These are phyloP conservation scores for Salvia miltiorrhiza DNA, from an alignment of 257 asterid genomes.

Conservation along the genomic window DNA sequence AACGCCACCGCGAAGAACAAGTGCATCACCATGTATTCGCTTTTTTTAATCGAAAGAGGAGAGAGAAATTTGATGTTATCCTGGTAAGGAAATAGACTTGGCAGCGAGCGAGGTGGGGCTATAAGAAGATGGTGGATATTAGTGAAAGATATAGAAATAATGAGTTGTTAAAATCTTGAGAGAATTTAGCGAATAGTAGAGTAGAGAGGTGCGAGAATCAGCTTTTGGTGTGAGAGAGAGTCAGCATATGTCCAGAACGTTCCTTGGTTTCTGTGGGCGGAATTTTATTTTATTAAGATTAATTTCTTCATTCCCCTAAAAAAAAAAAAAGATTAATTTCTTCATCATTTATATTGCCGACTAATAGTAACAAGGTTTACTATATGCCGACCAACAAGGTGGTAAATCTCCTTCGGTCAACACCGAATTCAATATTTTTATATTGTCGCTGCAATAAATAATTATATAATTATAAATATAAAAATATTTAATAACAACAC, in stretches of 20 bases:
- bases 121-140: background rate
- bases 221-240: background rate
- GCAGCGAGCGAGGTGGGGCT: background rate
- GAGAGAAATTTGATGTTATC: background rate
- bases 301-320: too few species aligned
- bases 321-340: too few species aligned
- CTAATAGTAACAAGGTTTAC: too few species aligned
- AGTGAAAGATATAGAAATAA: background rate
- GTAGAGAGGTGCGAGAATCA: background rate
- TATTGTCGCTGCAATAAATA: too few species aligned
- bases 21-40: conserved; percentile 41
- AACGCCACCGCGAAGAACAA: conserved; percentile 72
- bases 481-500: too few species aligned
- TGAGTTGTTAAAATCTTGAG: background rate
- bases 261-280: background rate
- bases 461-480: too few species aligned
- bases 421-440: too few species aligned
- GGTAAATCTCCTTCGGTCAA: too few species aligned
- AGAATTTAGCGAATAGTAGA: background rate
- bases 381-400: too few species aligned
- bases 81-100: background rate
- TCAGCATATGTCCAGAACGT: conserved; percentile 15
- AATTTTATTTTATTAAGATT: too few species aligned
- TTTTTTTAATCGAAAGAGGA: background rate
- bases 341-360: too few species aligned